Evolutionary conservation across 768 basidiomycete species (phyloP), one percentile per base, ranked within the genome.

Genomic region (Termitomyces titanicus): DNA sequence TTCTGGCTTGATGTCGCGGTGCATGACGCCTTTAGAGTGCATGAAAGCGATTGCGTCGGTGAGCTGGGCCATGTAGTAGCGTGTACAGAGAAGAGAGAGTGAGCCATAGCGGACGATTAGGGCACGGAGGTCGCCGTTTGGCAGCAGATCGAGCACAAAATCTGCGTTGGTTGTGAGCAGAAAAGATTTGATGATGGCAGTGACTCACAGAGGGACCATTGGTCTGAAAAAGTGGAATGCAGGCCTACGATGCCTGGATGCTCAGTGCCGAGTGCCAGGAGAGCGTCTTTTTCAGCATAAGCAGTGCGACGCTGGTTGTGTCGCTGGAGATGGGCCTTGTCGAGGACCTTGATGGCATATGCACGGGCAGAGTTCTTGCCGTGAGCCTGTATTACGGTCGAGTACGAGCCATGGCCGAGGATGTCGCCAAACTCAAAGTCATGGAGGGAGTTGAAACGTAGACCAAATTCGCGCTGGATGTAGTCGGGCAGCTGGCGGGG

Each of bases 21-120:
- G 97, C 43, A 95, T 86, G 50, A 99, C 86, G 5, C 90, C 90
- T 62, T 88, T 89, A 50, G 79, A 77, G 67, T 98, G 97, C 81
- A 99, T 96, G 71, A 88, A 96, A 44, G 84, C 84, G 55, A 98
- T 73, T 0, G 94, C 89, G 61, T 94, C 92, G 38, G 94, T 79
- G 39, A 98, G 79, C 64, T 97, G 94, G 0, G 96, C 95, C 1
- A 89, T 78, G 67, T 98, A 98, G 68, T 91, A 89, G 39, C 85
- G 80, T 0, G 89, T 80, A 51, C 91, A 95, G 5, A 72, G 63
- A 6, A 88, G 68, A 22, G 91, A 92, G 39, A 99, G 74, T 0
- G 97, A 98, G n/a, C 97, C 97, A 56, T 92, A 74, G 47, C 79
- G 80, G 4, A 81, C 80, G 60, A 92, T 83, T 31, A 86, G 76